A percentile compares a stretch with the other conserved stretches of the same genome.
Conservation (phyloP, 73 alveolate genomes). For the Breviolum minutum region DNA sequence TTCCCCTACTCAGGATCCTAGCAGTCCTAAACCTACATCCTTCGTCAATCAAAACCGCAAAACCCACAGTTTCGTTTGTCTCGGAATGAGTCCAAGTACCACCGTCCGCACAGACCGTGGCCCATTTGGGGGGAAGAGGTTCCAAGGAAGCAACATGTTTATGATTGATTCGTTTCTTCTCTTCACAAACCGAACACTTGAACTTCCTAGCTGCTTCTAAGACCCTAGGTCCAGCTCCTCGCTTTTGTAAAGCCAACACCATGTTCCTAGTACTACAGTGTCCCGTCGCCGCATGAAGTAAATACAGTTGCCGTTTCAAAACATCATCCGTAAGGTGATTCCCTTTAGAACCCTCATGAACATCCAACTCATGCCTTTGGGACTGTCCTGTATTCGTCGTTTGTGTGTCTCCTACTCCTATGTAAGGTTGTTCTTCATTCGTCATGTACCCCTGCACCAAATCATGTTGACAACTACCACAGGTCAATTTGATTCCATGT, state of each 20-base stretch:
- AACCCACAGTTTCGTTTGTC: background rate
- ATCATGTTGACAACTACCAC: background rate
- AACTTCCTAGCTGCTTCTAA: background rate
- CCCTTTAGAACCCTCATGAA: background rate
- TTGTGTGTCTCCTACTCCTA: too few species aligned
- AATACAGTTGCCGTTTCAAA: background rate
- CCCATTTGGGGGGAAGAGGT: background rate
- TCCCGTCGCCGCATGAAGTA: conserved; percentile 4
- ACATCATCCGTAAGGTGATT: background rate
- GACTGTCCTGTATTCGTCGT: background rate
- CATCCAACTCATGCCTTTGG: background rate
- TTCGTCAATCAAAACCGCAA: background rate
- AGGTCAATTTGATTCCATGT: background rate
- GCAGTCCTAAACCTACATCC: background rate
- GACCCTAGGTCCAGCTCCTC: background rate
- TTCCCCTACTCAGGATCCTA: background rate
- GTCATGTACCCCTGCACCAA: too few species aligned
- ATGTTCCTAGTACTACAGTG: background rate
- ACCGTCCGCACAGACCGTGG: background rate
- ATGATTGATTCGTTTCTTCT: background rate
- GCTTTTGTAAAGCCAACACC: background rate
- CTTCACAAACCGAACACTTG: background rate
- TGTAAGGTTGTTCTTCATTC: too few species aligned
- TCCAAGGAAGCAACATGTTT: background rate
- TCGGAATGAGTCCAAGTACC: background rate